Conservation (phyloP, 768 basidiomycete genomes). For the Austroboletus eburneus region DNA sequence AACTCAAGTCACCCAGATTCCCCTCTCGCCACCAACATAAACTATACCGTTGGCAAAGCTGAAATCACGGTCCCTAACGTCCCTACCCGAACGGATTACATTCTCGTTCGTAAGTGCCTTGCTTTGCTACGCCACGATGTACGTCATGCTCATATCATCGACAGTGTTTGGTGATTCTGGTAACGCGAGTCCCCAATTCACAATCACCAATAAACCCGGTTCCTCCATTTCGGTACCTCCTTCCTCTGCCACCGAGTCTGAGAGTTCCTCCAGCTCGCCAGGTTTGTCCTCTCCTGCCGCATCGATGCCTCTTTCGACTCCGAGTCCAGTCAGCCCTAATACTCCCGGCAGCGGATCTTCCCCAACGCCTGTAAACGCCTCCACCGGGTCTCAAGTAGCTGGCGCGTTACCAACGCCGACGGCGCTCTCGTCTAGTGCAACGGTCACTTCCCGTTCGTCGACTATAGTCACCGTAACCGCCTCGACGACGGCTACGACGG, state of each 20-base stretch:
- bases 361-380: background rate
- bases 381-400: background rate
- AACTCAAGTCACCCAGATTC: conserved; percentile 18
- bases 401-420: conserved; percentile 1
- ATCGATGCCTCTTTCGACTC: conserved; percentile 1
- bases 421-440: background rate
- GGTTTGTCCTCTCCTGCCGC: conserved; percentile 1
- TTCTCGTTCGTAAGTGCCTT: conserved; percentile 34
- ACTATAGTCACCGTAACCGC: conserved; percentile 5
- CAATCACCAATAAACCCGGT: conserved; percentile 54
- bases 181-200: conserved; percentile 38
- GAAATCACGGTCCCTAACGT: conserved; percentile 35
- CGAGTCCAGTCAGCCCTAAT: background rate
- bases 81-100: conserved; percentile 29
- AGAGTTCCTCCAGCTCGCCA: conserved; percentile 3
- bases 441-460: background rate
- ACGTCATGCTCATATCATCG: background rate
- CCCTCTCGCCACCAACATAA: conserved; percentile 34
- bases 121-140: background rate
- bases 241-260: background rate
- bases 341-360: background rate
- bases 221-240: conserved; percentile 26
- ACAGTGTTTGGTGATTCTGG: conserved; percentile 40
- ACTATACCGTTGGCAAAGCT: conserved; percentile 29
- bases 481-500: conserved; percentile 7